Evolutionary conservation across 345 rosid genomes (phyloP).

Genomic region (Mangifera indica): DNA sequence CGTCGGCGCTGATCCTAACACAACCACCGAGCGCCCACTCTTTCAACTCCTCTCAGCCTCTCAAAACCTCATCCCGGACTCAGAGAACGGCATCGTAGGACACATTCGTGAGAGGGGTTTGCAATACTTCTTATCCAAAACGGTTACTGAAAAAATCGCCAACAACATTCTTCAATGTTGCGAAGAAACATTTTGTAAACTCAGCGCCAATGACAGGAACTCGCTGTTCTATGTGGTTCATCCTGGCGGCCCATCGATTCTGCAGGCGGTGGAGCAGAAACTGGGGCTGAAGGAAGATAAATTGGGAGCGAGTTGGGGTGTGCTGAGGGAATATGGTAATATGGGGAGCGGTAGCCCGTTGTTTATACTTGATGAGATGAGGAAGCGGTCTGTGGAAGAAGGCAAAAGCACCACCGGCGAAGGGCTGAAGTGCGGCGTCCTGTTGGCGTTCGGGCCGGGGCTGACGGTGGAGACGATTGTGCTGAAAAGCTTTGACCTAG

Average conservation of each 20-base stretch:
- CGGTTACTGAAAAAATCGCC: neutral
- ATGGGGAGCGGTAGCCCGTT: neutral
- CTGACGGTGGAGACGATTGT: conserved; percentile 10
- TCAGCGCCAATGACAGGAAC: conserved; percentile 1
- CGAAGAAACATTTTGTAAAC: neutral
- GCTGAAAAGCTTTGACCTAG: neutral
- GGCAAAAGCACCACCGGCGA: conserved; percentile 15
- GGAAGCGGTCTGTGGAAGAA: conserved; percentile 5
- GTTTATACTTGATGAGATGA: neutral
- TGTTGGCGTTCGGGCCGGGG: conserved; percentile 13
- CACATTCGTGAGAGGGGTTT: conserved; percentile 2
- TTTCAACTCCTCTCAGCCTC: neutral
- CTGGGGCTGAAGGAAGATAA: neutral
- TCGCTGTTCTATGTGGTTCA: conserved; percentile 7
- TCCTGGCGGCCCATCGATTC: conserved; percentile 14
- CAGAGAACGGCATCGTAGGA: neutral
- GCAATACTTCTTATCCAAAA: neutral
- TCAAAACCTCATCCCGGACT: neutral
- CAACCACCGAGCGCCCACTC: neutral
- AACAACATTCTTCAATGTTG: neutral
- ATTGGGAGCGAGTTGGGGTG: neutral
- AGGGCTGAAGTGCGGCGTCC: conserved; percentile 6
- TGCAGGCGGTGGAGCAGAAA: neutral
- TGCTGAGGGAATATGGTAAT: conserved; percentile 18
- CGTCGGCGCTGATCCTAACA: conserved; percentile 7